Percentiles rank a stretch among this genome's conserved stretches.
These are phyloP conservation scores for Quercus engelmannii DNA, from an alignment of 306 rosid species.

Conservation along the genomic window DNA sequence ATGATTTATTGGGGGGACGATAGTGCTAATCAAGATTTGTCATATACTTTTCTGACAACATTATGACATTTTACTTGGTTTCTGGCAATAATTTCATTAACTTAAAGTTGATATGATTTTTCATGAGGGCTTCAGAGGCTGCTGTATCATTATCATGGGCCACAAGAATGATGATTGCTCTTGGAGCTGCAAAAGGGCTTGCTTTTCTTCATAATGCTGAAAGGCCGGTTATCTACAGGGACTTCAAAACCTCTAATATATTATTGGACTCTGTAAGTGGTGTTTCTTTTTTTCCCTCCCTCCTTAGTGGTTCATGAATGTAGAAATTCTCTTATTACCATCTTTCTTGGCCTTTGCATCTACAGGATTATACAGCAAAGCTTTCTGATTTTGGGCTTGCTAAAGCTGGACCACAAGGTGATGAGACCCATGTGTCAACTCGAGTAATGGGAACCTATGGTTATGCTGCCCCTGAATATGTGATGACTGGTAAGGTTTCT, in stretches of 20 bases:
- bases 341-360: background rate
- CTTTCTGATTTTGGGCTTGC: conserved; percentile 70
- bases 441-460: conserved; percentile 71
- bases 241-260: conserved; percentile 61
- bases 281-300: background rate
- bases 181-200: conserved; percentile 66
- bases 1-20: background rate
- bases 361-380: conserved; percentile 62
- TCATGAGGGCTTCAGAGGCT: conserved; percentile 31
- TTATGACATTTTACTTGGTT: background rate
- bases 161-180: conserved; percentile 55
- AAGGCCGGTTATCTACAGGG: conserved; percentile 59
- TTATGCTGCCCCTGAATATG: conserved; percentile 66
- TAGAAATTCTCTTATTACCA: background rate
- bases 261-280: conserved; percentile 49
- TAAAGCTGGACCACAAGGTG: conserved; percentile 70
- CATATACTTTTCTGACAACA: background rate
- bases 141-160: conserved; percentile 52
- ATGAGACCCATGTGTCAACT: conserved; percentile 63
- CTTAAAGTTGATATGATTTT: conserved; percentile 8
- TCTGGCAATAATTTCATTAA: background rate
- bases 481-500: conserved; percentile 56
- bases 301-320: background rate
- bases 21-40: background rate
- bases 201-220: conserved; percentile 69